Percentiles rank a stretch among this genome's conserved stretches.
Evolutionary conservation across 352 stramenopile genomes (phyloP).

Genomic region (Phytophthora chlamydospora): DNA sequence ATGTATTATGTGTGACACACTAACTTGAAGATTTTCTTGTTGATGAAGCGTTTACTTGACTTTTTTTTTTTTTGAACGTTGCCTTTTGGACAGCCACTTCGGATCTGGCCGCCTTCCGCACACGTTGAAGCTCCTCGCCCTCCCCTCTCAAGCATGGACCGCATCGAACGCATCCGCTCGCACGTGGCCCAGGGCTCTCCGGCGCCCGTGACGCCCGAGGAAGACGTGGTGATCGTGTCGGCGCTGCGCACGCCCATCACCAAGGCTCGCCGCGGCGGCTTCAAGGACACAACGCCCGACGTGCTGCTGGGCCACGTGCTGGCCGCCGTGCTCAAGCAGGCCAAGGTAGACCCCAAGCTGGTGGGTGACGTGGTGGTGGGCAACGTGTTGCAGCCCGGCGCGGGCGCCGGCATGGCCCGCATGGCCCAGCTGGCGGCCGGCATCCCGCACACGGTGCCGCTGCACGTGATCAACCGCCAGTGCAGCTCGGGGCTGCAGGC

Average conservation of each 20-base stretch:
- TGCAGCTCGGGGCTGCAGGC: slow-evolving; percentile 89
- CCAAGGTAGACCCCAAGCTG: slow-evolving; percentile 77
- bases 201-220: slow-evolving; percentile 37
- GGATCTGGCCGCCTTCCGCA: slow-evolving; percentile 15
- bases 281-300: slow-evolving; percentile 93
- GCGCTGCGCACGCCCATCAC: slow-evolving; percentile 87
- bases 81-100: slow-evolving; percentile 11
- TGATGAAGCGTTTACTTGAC: no score
- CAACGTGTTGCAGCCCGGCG: slow-evolving; percentile 87
- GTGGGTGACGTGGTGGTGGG: slow-evolving; percentile 86
- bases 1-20: no score
- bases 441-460: slow-evolving; percentile 78
- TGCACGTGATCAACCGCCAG: slow-evolving; percentile 87
- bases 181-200: slow-evolving; percentile 54
- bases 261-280: slow-evolving; percentile 86
- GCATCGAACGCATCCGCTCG: slow-evolving; percentile 75
- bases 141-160: slow-evolving; percentile 50
- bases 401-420: slow-evolving; percentile 75
- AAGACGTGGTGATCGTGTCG: slow-evolving; percentile 88
- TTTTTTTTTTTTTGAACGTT: neutral
- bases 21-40: no score
- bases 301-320: slow-evolving; percentile 89
- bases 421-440: slow-evolving; percentile 81
- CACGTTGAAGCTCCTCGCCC: slow-evolving; percentile 9
- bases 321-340: slow-evolving; percentile 79